A percentile compares a stretch with the other conserved stretches of the same genome.
phyloP scores from a whole-genome alignment of 1,284 basidiomycete species.

The Ustilago sp. region DNA sequence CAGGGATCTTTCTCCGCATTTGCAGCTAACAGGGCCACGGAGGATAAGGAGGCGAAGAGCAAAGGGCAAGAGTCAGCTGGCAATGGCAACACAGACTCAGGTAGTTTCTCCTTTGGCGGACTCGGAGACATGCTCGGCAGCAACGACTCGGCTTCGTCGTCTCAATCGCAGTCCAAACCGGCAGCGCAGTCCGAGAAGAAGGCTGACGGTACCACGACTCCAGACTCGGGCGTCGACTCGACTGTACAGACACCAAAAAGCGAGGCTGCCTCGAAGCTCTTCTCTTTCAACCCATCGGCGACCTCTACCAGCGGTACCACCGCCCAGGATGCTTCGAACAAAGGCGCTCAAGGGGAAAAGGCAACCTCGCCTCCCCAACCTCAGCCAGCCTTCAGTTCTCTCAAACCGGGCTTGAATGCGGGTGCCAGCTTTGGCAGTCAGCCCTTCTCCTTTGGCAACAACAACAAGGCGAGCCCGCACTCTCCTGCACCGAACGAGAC shows the following conservation, averaged over 20 bases:
- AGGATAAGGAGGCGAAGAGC: constrained; percentile 28
- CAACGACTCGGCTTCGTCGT: constrained; percentile 23
- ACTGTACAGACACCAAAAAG: constrained; percentile 25
- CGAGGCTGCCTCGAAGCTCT: constrained; percentile 17
- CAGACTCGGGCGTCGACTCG: constrained; percentile 18
- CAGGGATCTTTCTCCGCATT: constrained; percentile 37
- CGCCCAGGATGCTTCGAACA: neutral
- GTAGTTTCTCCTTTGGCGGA: constrained; percentile 54
- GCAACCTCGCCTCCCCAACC: constrained; percentile 30
- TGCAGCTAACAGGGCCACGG: constrained; percentile 41
- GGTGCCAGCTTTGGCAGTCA: constrained; percentile 31
- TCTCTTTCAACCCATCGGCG: constrained; percentile 30
- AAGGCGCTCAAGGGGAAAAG: constrained; percentile 8
- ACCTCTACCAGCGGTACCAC: neutral
- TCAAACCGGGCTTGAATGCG: constrained; percentile 34
- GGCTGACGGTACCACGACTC: neutral
- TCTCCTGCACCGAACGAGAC: constrained; percentile 2
- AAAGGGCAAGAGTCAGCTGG: constrained; percentile 6
- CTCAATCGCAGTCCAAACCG: constrained; percentile 4
- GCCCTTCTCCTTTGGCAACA: constrained; percentile 40
- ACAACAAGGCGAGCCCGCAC: constrained; percentile 16
- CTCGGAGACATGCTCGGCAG: constrained; percentile 31
- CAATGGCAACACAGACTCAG: constrained; percentile 16
- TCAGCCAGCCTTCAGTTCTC: constrained; percentile 36
- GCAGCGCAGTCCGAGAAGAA: constrained; percentile 11